Evolutionary conservation across 2,329 filamentous ascomycete genomes (phyloP).

Genomic region (Microdochium trichocladiopsis): DNA sequence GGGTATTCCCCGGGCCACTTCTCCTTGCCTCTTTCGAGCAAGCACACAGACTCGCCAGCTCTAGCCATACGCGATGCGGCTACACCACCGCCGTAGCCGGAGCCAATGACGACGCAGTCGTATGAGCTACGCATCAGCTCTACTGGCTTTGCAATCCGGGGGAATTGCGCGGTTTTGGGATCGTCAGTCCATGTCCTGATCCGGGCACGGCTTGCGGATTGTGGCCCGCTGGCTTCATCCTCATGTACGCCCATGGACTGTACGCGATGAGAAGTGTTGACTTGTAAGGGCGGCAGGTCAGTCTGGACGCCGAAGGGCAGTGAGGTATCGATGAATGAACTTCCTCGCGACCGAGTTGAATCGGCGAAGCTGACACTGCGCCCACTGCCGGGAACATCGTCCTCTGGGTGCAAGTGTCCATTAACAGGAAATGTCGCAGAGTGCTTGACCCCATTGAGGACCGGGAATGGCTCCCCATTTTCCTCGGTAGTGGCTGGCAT

Average conservation of each 20-base stretch:
- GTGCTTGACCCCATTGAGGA: neutral
- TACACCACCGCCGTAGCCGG: constrained; percentile 61
- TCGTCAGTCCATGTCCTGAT: constrained; percentile 21
- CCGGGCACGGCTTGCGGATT: constrained; percentile 19
- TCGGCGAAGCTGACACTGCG: neutral
- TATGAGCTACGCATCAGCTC: constrained; percentile 51
- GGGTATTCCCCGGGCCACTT: constrained; percentile 63
- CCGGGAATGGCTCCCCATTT: neutral
- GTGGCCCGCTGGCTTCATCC: constrained; percentile 23
- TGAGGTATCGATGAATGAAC: neutral
- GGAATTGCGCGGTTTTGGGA: constrained; percentile 27
- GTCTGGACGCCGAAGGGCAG: neutral
- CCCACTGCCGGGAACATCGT: neutral
- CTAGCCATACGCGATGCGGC: constrained; percentile 60
- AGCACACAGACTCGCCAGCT: constrained; percentile 51
- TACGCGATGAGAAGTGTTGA: constrained; percentile 14
- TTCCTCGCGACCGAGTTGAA: neutral
- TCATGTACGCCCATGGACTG: constrained; percentile 20
- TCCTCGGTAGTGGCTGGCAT: neutral
- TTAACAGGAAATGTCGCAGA: neutral
- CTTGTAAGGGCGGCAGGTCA: neutral
- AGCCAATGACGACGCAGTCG: constrained; percentile 61
- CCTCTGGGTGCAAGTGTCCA: neutral
- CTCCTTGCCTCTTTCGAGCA: constrained; percentile 59
- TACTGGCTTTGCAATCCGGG: constrained; percentile 48